Evolutionary conservation across 345 rosid species (phyloP).

Genomic region (Kandelia obovata): DNA sequence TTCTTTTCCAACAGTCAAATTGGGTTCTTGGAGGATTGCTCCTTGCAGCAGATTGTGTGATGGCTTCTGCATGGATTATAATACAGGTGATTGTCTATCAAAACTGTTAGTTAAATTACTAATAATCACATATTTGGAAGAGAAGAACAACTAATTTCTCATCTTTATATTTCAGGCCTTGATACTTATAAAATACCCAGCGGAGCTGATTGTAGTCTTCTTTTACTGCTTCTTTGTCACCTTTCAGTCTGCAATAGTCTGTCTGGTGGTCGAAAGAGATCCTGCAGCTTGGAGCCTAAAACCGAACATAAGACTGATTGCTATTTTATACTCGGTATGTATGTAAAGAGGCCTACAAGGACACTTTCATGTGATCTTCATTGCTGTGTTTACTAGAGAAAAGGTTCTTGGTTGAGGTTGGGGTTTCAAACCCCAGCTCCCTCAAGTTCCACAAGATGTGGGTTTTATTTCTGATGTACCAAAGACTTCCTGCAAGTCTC

Average conservation of each 20-base stretch:
- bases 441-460: too few relatives aligned
- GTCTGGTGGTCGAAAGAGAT: slow-evolving; percentile 30
- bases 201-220: slow-evolving; percentile 26
- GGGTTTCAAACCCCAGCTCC: too few relatives aligned
- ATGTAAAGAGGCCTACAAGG: not conserved
- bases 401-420: too few relatives aligned
- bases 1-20: slow-evolving; percentile 27
- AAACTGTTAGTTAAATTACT: not conserved
- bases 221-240: slow-evolving; percentile 22
- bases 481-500: not conserved
- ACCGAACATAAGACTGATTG: slow-evolving; percentile 23
- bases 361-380: not conserved
- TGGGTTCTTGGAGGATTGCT: slow-evolving; percentile 65
- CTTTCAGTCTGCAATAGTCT: slow-evolving; percentile 21
- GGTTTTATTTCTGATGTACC: too few relatives aligned
- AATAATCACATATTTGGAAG: not conserved
- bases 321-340: slow-evolving; percentile 31
- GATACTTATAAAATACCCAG: slow-evolving; percentile 29
- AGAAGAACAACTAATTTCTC: not conserved
- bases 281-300: slow-evolving; percentile 41
- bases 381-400: too few relatives aligned
- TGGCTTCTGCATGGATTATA: slow-evolving; percentile 40
- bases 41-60: slow-evolving; percentile 46
- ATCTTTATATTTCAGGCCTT: slow-evolving; percentile 25
- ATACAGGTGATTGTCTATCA: slow-evolving; percentile 39